Base-by-base conservation (phyloP, 306 rosid genomes). In the Comarum palustre region DNA sequence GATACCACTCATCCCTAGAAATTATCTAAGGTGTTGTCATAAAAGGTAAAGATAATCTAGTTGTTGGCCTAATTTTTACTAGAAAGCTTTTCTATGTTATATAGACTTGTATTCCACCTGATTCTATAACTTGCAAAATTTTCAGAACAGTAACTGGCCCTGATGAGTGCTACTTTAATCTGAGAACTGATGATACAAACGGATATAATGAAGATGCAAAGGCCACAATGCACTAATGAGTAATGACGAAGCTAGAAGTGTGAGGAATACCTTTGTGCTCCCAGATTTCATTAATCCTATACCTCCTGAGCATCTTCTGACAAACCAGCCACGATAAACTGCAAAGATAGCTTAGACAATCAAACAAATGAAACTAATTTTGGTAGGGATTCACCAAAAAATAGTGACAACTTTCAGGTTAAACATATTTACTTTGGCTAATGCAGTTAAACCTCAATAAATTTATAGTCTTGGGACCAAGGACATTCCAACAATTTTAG, bases 311-410 rank as follows among this genome's bases (percentile, higher is more conserved):
- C 86, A 91, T 87, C 87, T 83, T 79, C 97, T 82, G 81, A 91
- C 96, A 81, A 90, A 60, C 96, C 90, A 95, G 62, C 99, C 97
- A 78, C 97, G 97, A 64, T 88, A 84, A 78, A 86, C 99, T 95
- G 89, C 79, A 76, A 78, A 25, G 66, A 25, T 41, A 69, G 65
- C 59, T 45, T 22, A 73, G 69, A 75, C 66, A 52, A 66, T 78
- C 68, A 62, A 78, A 73, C 27, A 45, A 24, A 22, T n/a, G 22
- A 31, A 62, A 24, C 12, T 32, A 42, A 12, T 1, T 47, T 38
- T 31, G 42, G 38, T 32, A 9, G 41, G 11, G 50, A 20, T 34
- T 66, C 25, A 66, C 45, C 43, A 41, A 41, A 24, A 57, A 68
- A 32, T 24, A 8, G 7, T 1, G 15, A 63, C 22, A 19, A 17